Base-by-base conservation (phyloP, 805 yeast genomes). In the Lipomyces sp. region DNA sequence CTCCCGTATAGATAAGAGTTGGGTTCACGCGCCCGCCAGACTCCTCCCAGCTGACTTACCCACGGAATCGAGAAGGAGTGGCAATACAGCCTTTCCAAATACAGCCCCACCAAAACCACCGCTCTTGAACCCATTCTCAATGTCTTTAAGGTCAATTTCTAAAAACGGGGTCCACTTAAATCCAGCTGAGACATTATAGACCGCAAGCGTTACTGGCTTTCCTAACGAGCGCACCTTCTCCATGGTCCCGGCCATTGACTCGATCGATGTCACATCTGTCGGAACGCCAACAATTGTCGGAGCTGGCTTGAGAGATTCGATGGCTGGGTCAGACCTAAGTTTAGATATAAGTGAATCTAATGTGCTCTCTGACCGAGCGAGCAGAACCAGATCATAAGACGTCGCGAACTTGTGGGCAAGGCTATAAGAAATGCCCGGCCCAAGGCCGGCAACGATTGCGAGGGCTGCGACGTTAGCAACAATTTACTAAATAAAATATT, bases 381-480 rank as follows among this genome's bases (percentile, higher is more conserved):
- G 58, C 1, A 66, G 54, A 18, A 66, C 63, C 3, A 66, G 32
- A 33, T 66, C 70, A 51, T 66, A 63, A n/a, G 58, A 5, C 6
- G n/a, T 50, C 2, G 63, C 67, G 51, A 66, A 66, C 11, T 63
- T 62, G 13, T 53, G 51, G 1, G 70, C 70, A 2, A 66, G 56
- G 13, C 34, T 57, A 24, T 50, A 58, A 18, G 70, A 66, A 11
- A 66, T 56, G 33, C 70, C 70, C 2, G 70, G 69, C 2, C 70
- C 70, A n/a, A 59, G 39, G 29, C 70, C 70, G 18, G 68, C 70
- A 24, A 66, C 59, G 51, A 66, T 53, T 51, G 69, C 67, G 13
- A 66, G 64, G 5, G 63, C 70, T 66, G 62, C 32, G 7, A 18
- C 15, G 59, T 55, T 24, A 51, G 54, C 4, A 24, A 24, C 24